Evolutionary conservation across 140 eudicot species (phyloP).

Genomic region (Anethum foeniculum): DNA sequence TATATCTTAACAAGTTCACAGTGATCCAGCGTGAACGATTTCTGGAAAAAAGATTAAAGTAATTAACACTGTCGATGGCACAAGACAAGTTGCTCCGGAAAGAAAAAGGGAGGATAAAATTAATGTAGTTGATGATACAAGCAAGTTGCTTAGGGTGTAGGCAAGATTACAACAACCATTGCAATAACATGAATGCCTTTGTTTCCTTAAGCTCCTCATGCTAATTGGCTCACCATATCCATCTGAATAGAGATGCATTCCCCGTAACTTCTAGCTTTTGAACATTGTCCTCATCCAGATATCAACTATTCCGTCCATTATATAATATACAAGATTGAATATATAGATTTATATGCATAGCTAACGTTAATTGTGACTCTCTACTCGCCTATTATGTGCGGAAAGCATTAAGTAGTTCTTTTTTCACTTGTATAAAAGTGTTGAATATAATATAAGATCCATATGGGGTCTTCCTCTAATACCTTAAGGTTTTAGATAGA

Average conservation of each 20-base stretch:
- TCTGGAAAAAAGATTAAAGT: not conserved
- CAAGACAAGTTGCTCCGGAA: not conserved
- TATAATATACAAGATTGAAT: not conserved
- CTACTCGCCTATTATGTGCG: too few species aligned
- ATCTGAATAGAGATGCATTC: not conserved
- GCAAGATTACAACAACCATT: not conserved
- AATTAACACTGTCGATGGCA: not conserved
- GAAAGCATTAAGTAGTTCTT: too few species aligned
- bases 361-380: not conserved
- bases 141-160: not conserved
- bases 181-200: not conserved
- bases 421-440: too few species aligned
- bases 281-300: not conserved
- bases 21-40: not conserved
- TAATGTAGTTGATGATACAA: not conserved
- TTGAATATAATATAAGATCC: too few species aligned
- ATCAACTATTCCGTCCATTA: not conserved
- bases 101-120: not conserved
- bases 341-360: not conserved
- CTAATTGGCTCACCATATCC: not conserved
- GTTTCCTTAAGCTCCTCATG: not conserved
- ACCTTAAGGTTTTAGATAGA: too few species aligned
- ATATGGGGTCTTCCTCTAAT: too few species aligned
- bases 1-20: not conserved
- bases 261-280: not conserved